Conservation (phyloP, 345 rosid species). For the Arabis alpina region DNA sequence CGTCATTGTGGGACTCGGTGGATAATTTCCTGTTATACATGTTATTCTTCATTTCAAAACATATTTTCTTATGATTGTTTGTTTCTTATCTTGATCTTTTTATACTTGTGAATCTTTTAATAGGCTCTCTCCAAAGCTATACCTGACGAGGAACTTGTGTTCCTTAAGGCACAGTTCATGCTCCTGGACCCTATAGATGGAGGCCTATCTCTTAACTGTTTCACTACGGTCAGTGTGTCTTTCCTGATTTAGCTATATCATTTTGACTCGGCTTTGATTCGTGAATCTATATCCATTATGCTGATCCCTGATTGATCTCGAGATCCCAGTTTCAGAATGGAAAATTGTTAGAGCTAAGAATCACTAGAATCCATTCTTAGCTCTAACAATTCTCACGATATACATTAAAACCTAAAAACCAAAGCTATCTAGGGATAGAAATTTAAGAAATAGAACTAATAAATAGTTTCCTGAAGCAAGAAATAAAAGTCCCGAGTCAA, state of each 20-base stretch:
- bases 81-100: slow-evolving; percentile 18
- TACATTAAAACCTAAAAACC: slow-evolving; percentile 10
- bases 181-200: slow-evolving; percentile 87
- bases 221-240: slow-evolving; percentile 61
- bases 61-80: slow-evolving; percentile 11
- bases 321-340: slow-evolving; percentile 4
- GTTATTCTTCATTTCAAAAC: background rate
- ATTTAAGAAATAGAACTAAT: background rate
- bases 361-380: too few relatives aligned
- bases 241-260: slow-evolving; percentile 23
- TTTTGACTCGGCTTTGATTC: slow-evolving; percentile 7
- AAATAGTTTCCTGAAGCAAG: background rate
- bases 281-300: background rate
- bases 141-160: slow-evolving; percentile 78
- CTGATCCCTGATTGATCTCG: slow-evolving; percentile 1
- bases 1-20: slow-evolving; percentile 12
- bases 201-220: slow-evolving; percentile 69
- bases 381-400: too few relatives aligned
- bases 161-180: slow-evolving; percentile 77
- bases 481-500: background rate
- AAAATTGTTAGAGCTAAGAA: background rate
- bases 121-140: slow-evolving; percentile 96
- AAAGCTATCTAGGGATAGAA: background rate
- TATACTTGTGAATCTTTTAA: slow-evolving; percentile 29
- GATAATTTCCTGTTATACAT: slow-evolving; percentile 8